Conservation (phyloP, 768 basidiomycete genomes). For the Dentipellis fragilis region DNA sequence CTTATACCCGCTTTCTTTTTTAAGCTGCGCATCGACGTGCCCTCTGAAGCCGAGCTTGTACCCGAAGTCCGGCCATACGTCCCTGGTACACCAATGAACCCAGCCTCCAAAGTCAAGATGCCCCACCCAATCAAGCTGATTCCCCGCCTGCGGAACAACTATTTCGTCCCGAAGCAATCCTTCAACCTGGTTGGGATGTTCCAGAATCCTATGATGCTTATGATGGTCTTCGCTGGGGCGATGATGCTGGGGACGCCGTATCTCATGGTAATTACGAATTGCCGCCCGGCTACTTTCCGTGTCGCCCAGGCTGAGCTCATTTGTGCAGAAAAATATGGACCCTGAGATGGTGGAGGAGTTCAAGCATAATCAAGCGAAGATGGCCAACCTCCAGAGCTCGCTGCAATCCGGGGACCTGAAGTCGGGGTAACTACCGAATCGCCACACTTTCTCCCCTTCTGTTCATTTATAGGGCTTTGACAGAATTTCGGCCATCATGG, state of each 20-base stretch:
- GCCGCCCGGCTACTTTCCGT: background rate
- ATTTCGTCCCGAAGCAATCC: constrained; percentile 59
- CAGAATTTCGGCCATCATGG: constrained; percentile 4
- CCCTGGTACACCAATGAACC: constrained; percentile 58
- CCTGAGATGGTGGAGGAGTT: constrained; percentile 59
- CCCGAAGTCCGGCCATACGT: constrained; percentile 54
- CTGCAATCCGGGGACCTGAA: constrained; percentile 50
- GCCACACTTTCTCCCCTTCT: background rate
- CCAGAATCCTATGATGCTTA: constrained; percentile 76
- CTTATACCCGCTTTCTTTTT: background rate
- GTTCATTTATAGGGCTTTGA: background rate
- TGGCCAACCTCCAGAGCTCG: constrained; percentile 44
- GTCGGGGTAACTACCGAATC: constrained; percentile 3
- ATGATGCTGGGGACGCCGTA: constrained; percentile 71
- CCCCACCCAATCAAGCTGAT: constrained; percentile 51
- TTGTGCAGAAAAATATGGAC: constrained; percentile 64
- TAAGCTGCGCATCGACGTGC: constrained; percentile 68
- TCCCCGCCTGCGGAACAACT: constrained; percentile 46
- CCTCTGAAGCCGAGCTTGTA: constrained; percentile 26
- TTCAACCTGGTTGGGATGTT: constrained; percentile 73
- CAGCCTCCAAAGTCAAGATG: constrained; percentile 42
- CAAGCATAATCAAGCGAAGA: constrained; percentile 48
- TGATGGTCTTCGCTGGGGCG: constrained; percentile 56
- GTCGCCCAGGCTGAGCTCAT: background rate
- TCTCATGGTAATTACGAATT: constrained; percentile 48